Evolutionary conservation across 495 filamentous ascomycete genomes (phyloP).

Genomic region (Massariosphaeria phaeospora): DNA sequence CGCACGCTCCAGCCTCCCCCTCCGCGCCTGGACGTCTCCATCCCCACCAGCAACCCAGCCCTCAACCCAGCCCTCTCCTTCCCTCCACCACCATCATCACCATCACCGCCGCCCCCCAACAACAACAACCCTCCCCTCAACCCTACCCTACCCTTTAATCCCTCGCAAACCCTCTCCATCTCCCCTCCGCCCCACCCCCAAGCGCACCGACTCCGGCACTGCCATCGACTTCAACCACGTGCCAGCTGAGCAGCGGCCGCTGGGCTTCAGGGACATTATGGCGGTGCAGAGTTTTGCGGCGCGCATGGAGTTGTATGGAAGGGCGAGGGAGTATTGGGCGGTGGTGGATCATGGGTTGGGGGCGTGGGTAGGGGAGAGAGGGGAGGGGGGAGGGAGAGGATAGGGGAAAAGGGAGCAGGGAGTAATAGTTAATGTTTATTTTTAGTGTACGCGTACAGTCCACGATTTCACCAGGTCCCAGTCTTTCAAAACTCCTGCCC

Average conservation of each 20-base stretch:
- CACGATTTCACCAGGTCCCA: background rate
- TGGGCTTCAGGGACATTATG: constrained; percentile 29
- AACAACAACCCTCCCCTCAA: background rate
- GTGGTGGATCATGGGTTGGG: constrained; percentile 26
- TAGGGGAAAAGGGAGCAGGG: background rate
- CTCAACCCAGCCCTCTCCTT: too few relatives aligned
- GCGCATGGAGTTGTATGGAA: constrained; percentile 24
- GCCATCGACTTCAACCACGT: constrained; percentile 24
- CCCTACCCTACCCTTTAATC: background rate
- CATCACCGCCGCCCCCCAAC: background rate
- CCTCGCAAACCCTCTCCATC: background rate
- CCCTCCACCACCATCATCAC: background rate
- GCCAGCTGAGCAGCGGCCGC: constrained; percentile 6
- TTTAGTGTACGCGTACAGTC: background rate
- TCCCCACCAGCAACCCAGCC: too few relatives aligned
- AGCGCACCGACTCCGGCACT: constrained; percentile 25
- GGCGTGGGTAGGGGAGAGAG: constrained; percentile 19
- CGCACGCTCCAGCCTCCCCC: too few relatives aligned
- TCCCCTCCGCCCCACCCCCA: constrained; percentile 2
- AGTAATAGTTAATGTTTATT: background rate
- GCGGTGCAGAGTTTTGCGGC: constrained; percentile 15
- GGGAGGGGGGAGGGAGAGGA: background rate
- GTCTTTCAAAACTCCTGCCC: too few relatives aligned
- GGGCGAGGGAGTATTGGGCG: constrained; percentile 28
- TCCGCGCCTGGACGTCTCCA: too few relatives aligned